phyloP scores from a whole-genome alignment of 73 alveolate genomes.

The Urostyla sp. region DNA sequence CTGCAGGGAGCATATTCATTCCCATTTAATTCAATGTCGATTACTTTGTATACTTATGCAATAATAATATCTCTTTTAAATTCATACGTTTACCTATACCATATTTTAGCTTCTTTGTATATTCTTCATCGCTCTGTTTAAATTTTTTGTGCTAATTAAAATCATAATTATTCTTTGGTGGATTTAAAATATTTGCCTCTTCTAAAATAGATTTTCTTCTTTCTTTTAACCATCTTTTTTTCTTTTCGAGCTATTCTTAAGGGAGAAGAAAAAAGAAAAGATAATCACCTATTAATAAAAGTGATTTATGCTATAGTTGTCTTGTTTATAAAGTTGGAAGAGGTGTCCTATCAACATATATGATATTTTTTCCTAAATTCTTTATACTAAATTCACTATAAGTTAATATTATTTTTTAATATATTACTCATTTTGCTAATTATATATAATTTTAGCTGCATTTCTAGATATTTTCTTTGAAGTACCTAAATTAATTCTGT shows the following conservation, averaged over 20 bases:
- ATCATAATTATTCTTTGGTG: constrained; percentile 57
- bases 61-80: constrained; percentile 21
- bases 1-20: constrained; percentile 40
- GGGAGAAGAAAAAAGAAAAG: constrained; percentile 48
- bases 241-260: constrained; percentile 40
- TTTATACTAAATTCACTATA: constrained; percentile 14
- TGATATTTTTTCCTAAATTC: constrained; percentile 28
- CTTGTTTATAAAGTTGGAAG: constrained; percentile 8
- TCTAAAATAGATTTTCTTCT: constrained; percentile 39
- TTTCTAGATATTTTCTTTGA: constrained; percentile 21
- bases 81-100: constrained; percentile 53
- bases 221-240: constrained; percentile 34
- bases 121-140: not conserved
- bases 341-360: constrained; percentile 44
- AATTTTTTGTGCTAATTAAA: constrained; percentile 6
- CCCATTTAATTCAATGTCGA: constrained; percentile 39
- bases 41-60: not conserved
- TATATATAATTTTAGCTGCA: constrained; percentile 21
- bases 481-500: not conserved
- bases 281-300: constrained; percentile 38
- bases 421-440: constrained; percentile 28
- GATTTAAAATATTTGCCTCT: constrained; percentile 49
- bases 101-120: constrained; percentile 22
- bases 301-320: constrained; percentile 28
- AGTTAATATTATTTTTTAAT: not conserved